Conservation (phyloP, 208 protist species). For the Blechomonas ayalai region DNA sequence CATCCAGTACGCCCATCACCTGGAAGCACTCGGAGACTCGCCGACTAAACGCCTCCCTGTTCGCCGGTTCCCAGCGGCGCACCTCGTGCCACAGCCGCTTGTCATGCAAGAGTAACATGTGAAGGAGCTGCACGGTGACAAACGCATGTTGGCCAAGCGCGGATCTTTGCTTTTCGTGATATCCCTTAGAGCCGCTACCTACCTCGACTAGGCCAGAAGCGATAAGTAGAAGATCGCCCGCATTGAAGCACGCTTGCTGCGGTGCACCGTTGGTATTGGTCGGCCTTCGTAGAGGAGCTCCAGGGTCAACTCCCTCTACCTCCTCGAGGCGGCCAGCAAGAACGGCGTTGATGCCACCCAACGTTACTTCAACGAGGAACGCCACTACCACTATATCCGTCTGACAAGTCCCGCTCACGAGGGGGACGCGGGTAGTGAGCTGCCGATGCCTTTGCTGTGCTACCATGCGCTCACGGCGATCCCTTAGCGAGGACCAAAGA, state of each 20-base stretch:
- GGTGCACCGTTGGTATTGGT: not conserved
- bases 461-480: not conserved
- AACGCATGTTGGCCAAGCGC: conserved; percentile 17
- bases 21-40: conserved; percentile 40
- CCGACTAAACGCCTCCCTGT: conserved; percentile 31
- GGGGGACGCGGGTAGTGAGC: too few species aligned
- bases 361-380: conserved; percentile 3
- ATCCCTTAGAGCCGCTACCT: too few species aligned
- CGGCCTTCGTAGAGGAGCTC: too few species aligned
- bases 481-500: conserved; percentile 28
- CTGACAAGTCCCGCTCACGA: too few species aligned
- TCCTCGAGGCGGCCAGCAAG: not conserved
- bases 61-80: conserved; percentile 11
- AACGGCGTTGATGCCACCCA: not conserved
- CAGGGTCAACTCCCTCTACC: too few species aligned
- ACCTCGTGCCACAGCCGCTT: conserved; percentile 35
- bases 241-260: not conserved
- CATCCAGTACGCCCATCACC: conserved; percentile 26
- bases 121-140: conserved; percentile 24
- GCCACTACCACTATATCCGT: conserved; percentile 4
- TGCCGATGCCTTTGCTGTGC: too few species aligned
- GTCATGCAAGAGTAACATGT: conserved; percentile 53
- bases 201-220: conserved; percentile 15
- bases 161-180: too few species aligned
- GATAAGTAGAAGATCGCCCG: conserved; percentile 10